Percentiles rank a stretch among this genome's conserved stretches.
Conservation (phyloP, 2,329 filamentous ascomycete species). For the Cladosporium sp. region DNA sequence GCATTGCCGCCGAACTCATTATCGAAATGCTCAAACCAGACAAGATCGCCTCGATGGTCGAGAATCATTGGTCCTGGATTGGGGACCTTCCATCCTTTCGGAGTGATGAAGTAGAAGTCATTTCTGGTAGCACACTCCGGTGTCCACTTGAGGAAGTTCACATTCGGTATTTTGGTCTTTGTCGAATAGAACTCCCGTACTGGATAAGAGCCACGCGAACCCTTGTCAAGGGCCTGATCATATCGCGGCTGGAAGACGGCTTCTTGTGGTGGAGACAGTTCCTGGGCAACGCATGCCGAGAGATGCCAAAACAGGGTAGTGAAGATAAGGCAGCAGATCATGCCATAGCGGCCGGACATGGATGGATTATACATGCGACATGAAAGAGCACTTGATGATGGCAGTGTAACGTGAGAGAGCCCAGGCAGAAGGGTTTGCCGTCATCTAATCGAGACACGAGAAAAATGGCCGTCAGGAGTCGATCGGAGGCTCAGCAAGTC, state of each 20-base stretch:
- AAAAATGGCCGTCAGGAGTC: constrained; percentile 3
- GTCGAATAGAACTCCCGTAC: constrained; percentile 30
- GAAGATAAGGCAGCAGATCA: constrained; percentile 23
- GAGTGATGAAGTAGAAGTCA: constrained; percentile 38
- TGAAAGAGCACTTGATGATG: constrained; percentile 24
- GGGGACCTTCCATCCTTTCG: constrained; percentile 35
- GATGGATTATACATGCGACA: constrained; percentile 31
- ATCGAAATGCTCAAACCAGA: constrained; percentile 37
- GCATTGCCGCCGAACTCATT: constrained; percentile 39
- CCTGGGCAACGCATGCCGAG: constrained; percentile 19
- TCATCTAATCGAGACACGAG: constrained; percentile 2
- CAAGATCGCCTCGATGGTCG: constrained; percentile 34
- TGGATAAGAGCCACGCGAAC: constrained; percentile 35
- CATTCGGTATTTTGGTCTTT: constrained; percentile 30
- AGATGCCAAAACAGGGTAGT: constrained; percentile 15
- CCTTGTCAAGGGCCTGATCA: constrained; percentile 29
- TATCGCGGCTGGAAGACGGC: constrained; percentile 16
- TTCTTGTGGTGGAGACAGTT: not conserved
- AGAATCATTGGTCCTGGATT: constrained; percentile 40
- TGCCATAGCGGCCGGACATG: constrained; percentile 26
- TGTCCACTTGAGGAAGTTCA: constrained; percentile 35
- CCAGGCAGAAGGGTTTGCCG: not conserved
- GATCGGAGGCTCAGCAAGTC: not conserved
- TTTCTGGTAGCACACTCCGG: constrained; percentile 31
- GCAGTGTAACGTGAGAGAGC: not conserved